Evolutionary conservation across 2,329 filamentous ascomycete genomes (phyloP), one percentile per base, ranked within the genome.

Genomic region (Coniochaeta pulveracea): DNA sequence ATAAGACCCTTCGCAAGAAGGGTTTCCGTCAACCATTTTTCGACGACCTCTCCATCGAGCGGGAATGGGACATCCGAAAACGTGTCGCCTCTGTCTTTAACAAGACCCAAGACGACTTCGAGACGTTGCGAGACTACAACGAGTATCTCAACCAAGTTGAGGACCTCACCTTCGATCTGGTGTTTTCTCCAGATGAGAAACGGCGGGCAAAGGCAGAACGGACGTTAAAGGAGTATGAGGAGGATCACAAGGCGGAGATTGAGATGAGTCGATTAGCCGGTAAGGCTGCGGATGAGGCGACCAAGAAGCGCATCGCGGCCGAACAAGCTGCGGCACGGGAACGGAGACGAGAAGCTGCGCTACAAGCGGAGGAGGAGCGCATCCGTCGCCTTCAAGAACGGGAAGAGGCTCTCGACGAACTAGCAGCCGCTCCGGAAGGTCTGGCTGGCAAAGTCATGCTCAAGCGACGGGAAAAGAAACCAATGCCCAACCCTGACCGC

Each of bases 141-240:
- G 80, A 95, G 56, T 95, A 96, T 60, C 75, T 98, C 10, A 85
- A 96, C 57, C 78, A 84, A 50, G 85, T 94, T 24, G 91, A 98
- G 62, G 76, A 81, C 43, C 72, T 95, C 40, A 88, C 88, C 2
- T 86, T 88, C 59, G 89, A 95, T 51, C 68, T 98, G 8, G 80
- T 95, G 34, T 31, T 7, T 9, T 69, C 76, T 42, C 76, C 79
- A 26, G 68, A 64, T 26, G 76, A 88, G 38, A 67, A 78, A 1
- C 73, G 76, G 8, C 45, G 48, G 15, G 38, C 38, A 23, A 39
- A 43, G n/a, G 54, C 54, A 30, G 63, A 66, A 48, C 53, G 56
- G 37, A 52, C 50, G 35, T 67, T 88, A n/a, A 58, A 66, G 32
- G 61, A 71, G 39, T 95, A 88, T 61, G 77, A 85, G 48, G 70